Evolutionary conservation across 306 rosid species (phyloP).

Genomic region (barrel medic (Medicago truncatula)): DNA sequence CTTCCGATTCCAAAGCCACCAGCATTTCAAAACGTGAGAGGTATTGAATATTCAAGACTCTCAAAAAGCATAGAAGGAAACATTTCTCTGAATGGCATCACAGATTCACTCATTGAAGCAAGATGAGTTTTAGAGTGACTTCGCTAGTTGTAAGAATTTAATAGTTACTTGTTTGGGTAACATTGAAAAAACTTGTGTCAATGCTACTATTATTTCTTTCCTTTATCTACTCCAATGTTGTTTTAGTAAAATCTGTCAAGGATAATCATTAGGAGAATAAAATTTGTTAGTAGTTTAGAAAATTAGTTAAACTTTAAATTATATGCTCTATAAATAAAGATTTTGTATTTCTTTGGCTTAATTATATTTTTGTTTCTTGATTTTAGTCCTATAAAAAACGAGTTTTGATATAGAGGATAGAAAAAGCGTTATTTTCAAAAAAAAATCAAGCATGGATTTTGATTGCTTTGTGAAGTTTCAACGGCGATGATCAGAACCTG

Average conservation of each 20-base stretch:
- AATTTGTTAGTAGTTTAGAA: no score
- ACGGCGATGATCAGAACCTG: no score
- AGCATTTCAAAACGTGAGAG: conserved; percentile 44
- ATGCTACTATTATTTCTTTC: not conserved
- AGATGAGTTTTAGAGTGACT: conserved; percentile 30
- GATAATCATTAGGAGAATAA: no score
- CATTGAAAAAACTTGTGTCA: not conserved
- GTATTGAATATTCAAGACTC: not conserved
- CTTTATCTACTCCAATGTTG: not conserved
- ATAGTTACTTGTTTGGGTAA: not conserved
- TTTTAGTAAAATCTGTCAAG: not conserved
- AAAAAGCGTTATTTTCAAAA: not conserved
- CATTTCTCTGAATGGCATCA: conserved; percentile 31
- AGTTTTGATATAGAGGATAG: no score
- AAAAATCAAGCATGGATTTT: no score
- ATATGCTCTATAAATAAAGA: no score
- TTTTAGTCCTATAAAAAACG: no score
- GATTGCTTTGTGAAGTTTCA: no score
- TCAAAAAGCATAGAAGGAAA: not conserved
- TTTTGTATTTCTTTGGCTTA: no score
- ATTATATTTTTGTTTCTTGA: no score
- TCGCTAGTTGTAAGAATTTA: not conserved
- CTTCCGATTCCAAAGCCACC: conserved; percentile 41
- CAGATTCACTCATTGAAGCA: conserved; percentile 39
- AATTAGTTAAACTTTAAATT: no score